phyloP scores from a whole-genome alignment of 805 yeast species.

The Priceomyces castillae region DNA sequence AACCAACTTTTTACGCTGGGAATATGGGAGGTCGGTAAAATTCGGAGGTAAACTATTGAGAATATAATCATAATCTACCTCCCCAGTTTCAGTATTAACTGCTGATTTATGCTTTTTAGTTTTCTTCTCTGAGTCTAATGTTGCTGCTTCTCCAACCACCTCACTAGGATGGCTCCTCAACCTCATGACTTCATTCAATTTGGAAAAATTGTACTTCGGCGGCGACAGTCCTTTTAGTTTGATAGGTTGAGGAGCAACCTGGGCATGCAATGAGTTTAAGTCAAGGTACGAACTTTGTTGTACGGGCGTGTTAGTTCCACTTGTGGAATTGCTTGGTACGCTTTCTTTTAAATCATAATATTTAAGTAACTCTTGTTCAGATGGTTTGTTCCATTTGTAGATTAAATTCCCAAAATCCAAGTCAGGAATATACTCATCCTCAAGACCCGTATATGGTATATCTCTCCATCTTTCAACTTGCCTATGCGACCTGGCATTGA shows the following conservation, averaged over 20 bases:
- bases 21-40: slow-evolving; percentile 56
- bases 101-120: slow-evolving; percentile 25
- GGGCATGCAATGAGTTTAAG: slow-evolving; percentile 40
- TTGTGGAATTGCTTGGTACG: slow-evolving; percentile 14
- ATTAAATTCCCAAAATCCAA: slow-evolving; percentile 53
- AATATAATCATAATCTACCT: slow-evolving; percentile 38
- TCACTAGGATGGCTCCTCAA: slow-evolving; percentile 11
- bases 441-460: slow-evolving; percentile 46
- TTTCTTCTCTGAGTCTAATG: slow-evolving; percentile 13
- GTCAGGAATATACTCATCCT: slow-evolving; percentile 77
- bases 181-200: slow-evolving; percentile 23
- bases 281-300: slow-evolving; percentile 39
- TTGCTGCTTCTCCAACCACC: slow-evolving; percentile 8
- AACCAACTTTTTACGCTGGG: slow-evolving; percentile 52
- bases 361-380: slow-evolving; percentile 13
- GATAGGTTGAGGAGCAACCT: slow-evolving; percentile 44
- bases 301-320: slow-evolving; percentile 22
- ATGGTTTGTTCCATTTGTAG: slow-evolving; percentile 43
- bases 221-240: slow-evolving; percentile 9
- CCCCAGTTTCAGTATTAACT: slow-evolving; percentile 22
- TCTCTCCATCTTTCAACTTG: slow-evolving; percentile 12
- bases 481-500: slow-evolving; percentile 33
- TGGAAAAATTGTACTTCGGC: slow-evolving; percentile 17
- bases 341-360: slow-evolving; percentile 6
- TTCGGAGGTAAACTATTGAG: slow-evolving; percentile 49